A percentile compares a stretch with the other conserved stretches of the same genome.
Conservation (phyloP, 495 filamentous ascomycete species). For the Saxophila tyrrhenica region DNA sequence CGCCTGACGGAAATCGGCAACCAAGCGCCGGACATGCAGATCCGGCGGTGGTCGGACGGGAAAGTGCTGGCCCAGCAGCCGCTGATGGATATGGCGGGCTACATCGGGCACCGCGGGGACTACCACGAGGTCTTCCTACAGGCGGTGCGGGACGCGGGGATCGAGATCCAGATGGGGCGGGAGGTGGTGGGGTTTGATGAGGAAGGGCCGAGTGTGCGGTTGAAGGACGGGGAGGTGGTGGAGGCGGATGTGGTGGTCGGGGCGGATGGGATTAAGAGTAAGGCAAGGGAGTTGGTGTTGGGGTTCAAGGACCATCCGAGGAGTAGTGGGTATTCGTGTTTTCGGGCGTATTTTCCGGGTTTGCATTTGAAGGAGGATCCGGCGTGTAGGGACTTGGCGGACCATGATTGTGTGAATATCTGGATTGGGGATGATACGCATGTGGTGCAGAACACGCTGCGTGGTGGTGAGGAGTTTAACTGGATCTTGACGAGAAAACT, state of each 20-base stretch:
- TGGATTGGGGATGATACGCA: slow-evolving; percentile 42
- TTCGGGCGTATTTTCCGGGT: slow-evolving; percentile 13
- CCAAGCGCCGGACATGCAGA: slow-evolving; percentile 43
- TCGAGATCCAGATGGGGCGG: slow-evolving; percentile 38
- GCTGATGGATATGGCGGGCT: slow-evolving; percentile 47
- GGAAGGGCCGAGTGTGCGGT: slow-evolving; percentile 25
- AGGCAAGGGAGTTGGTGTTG: slow-evolving; percentile 7
- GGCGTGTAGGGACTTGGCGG: slow-evolving; percentile 34
- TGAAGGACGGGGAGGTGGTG: slow-evolving; percentile 22
- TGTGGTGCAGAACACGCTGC: slow-evolving; percentile 38
- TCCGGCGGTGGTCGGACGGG: slow-evolving; percentile 31
- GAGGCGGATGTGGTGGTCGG: slow-evolving; percentile 31
- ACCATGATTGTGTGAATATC: slow-evolving; percentile 41
- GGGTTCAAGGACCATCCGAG: slow-evolving; percentile 36
- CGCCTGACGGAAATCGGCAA: slow-evolving; percentile 39
- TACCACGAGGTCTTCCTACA: slow-evolving; percentile 42
- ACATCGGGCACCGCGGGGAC: slow-evolving; percentile 42
- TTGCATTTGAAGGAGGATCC: slow-evolving; percentile 28
- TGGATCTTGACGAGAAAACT: slow-evolving; percentile 36
- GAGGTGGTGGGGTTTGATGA: slow-evolving; percentile 40
- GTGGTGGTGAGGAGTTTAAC: slow-evolving; percentile 40
- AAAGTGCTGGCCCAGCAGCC: slow-evolving; percentile 42
- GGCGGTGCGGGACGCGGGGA: slow-evolving; percentile 37
- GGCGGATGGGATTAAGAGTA: slow-evolving; percentile 32
- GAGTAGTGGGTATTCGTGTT: slow-evolving; percentile 37